A percentile compares a stretch with the other conserved stretches of the same genome.
These are phyloP conservation scores for Mucor saturninus DNA, from an alignment of 371 early-diverging fungal genomes.

Conservation along the genomic window DNA sequence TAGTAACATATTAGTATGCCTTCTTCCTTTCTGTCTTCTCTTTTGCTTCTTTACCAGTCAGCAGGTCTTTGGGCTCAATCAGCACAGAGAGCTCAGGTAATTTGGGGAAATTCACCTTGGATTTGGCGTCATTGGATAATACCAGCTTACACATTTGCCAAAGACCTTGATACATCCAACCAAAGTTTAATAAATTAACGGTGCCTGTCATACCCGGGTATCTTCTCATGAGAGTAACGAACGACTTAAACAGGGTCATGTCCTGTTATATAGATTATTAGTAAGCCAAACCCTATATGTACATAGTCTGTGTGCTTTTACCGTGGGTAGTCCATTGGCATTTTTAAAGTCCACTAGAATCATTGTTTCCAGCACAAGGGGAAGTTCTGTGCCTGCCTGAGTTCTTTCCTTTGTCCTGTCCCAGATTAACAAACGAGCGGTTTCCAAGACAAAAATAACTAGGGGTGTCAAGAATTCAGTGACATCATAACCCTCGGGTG, in stretches of 20 bases:
- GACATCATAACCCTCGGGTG: slow-evolving; percentile 20
- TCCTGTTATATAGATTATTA: slow-evolving; percentile 30
- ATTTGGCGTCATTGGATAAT: slow-evolving; percentile 50
- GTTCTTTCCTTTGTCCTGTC: slow-evolving; percentile 32
- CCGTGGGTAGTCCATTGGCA: slow-evolving; percentile 41
- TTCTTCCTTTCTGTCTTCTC: neutral
- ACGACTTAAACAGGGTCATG: slow-evolving; percentile 28
- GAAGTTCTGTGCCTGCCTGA: slow-evolving; percentile 14
- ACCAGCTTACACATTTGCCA: slow-evolving; percentile 57
- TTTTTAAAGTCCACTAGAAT: slow-evolving; percentile 48
- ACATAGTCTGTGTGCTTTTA: slow-evolving; percentile 9
- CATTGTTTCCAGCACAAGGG: slow-evolving; percentile 35
- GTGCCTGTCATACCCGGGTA: slow-evolving; percentile 46
- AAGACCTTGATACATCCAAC: slow-evolving; percentile 56
- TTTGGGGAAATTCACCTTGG: slow-evolving; percentile 43
- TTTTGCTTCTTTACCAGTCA: slow-evolving; percentile 26
- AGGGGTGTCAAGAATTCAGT: slow-evolving; percentile 38
- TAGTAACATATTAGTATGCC: neutral
- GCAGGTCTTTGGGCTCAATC: slow-evolving; percentile 35
- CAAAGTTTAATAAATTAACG: slow-evolving; percentile 47
- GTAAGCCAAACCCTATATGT: neutral
- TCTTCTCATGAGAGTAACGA: slow-evolving; percentile 41
- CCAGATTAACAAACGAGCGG: slow-evolving; percentile 30
- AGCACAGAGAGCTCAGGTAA: slow-evolving; percentile 25
- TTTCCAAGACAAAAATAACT: slow-evolving; percentile 47